Evolutionary conservation across 805 yeast genomes (phyloP).

Genomic region (Candida piceae): DNA sequence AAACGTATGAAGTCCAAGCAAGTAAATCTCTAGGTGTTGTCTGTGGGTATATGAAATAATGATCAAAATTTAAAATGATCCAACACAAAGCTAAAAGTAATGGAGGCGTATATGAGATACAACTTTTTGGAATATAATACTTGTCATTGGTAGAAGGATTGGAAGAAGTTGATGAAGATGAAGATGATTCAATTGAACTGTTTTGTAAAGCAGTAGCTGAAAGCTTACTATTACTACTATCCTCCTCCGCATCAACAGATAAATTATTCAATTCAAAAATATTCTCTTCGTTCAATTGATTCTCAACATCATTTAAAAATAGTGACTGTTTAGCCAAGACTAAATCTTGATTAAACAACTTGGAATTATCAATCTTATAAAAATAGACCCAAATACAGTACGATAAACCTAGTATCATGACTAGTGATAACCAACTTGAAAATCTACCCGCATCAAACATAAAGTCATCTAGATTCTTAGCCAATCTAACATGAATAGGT

Average conservation of each 20-base stretch:
- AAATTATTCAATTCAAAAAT: not conserved
- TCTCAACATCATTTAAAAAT: conserved; percentile 9
- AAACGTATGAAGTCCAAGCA: conserved; percentile 61
- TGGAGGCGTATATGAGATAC: conserved; percentile 31
- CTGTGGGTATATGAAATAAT: conserved; percentile 35
- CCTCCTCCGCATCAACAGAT: not conserved
- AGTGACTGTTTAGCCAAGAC: not conserved
- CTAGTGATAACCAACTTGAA: conserved; percentile 20
- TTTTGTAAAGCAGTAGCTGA: too few relatives aligned
- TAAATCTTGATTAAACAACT: conserved; percentile 1
- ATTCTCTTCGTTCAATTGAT: not conserved
- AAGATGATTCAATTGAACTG: not conserved
- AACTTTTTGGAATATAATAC: conserved; percentile 22
- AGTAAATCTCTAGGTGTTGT: conserved; percentile 43
- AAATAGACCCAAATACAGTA: conserved; percentile 17
- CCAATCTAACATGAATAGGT: conserved; percentile 41
- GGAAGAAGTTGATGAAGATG: conserved; percentile 5
- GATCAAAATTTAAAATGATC: conserved; percentile 44
- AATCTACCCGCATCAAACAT: conserved; percentile 28
- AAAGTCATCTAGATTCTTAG: conserved; percentile 38
- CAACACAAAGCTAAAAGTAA: conserved; percentile 40
- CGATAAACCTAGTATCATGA: conserved; percentile 6
- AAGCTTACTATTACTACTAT: not conserved
- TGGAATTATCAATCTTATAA: conserved; percentile 8
- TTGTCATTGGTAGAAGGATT: too few relatives aligned